phyloP scores from a whole-genome alignment of 1,139 yeast genomes.

The Kodamaea suecica region DNA sequence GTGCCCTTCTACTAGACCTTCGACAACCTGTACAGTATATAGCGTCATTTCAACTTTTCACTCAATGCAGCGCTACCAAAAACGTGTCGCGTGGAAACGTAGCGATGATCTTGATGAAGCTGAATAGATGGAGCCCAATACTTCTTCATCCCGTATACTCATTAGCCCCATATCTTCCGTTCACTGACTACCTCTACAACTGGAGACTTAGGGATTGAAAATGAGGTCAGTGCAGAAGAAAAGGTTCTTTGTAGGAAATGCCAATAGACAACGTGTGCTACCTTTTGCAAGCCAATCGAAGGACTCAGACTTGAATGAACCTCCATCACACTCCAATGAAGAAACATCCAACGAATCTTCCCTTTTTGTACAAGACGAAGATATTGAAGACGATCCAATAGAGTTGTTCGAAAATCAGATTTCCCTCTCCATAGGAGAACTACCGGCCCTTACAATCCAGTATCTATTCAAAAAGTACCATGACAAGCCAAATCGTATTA shows the following conservation, averaged over 20 bases:
- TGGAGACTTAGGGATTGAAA: too few species aligned
- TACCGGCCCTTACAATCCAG: constrained; percentile 15
- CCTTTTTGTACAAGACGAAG: constrained; percentile 18
- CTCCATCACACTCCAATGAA: background rate
- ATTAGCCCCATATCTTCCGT: too few species aligned
- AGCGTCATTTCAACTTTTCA: too few species aligned
- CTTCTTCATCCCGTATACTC: too few species aligned
- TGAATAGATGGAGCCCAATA: too few species aligned
- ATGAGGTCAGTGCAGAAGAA: constrained; percentile 12
- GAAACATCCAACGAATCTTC: constrained; percentile 11
- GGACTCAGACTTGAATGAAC: too few species aligned
- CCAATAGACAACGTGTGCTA: constrained; percentile 1
- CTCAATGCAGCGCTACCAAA: too few species aligned
- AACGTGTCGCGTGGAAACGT: too few species aligned
- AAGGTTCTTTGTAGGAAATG: constrained; percentile 8
- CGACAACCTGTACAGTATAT: too few species aligned
- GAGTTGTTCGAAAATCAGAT: constrained; percentile 23
- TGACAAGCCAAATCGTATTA: constrained; percentile 22
- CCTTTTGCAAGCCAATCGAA: constrained; percentile 1
- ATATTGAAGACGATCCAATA: constrained; percentile 12
- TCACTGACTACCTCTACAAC: too few species aligned
- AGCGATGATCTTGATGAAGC: too few species aligned
- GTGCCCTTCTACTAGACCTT: too few species aligned
- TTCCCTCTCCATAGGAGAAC: constrained; percentile 22
- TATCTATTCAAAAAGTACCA: constrained; percentile 24